A percentile compares a stretch with the other conserved stretches of the same genome.
Evolutionary conservation across 2,329 filamentous ascomycete species (phyloP).

Genomic region (Tolypocladium ovalisporum): DNA sequence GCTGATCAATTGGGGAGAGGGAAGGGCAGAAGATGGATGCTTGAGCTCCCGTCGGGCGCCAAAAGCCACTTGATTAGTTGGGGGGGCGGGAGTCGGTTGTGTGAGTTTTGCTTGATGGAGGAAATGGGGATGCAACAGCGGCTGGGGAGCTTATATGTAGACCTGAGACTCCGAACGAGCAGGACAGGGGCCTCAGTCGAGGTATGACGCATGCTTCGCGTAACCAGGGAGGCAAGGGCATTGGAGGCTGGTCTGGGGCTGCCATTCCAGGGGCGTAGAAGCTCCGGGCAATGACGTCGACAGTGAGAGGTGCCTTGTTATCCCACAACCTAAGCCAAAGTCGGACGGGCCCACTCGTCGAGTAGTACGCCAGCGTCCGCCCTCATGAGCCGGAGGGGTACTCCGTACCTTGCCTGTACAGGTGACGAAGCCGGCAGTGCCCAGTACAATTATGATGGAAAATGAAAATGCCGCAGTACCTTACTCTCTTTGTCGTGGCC

Average conservation of each 20-base stretch:
- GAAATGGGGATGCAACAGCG: not conserved
- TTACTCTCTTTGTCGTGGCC: too few relatives aligned
- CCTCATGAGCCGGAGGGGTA: too few relatives aligned
- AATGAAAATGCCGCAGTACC: too few relatives aligned
- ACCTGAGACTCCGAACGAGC: too few relatives aligned
- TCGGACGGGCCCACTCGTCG: not conserved
- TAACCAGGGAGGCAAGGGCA: not conserved
- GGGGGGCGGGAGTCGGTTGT: not conserved
- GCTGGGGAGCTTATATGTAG: not conserved
- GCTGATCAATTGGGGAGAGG: slow-evolving; percentile 22
- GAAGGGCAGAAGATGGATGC: not conserved
- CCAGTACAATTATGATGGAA: too few relatives aligned
- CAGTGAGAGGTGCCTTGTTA: not conserved
- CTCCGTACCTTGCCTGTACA: too few relatives aligned
- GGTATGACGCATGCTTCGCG: not conserved
- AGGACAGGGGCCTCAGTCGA: not conserved
- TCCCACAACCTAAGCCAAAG: not conserved
- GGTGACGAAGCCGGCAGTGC: too few relatives aligned
- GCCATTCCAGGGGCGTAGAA: not conserved
- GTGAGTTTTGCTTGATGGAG: not conserved
- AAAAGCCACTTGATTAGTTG: not conserved
- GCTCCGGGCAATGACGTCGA: not conserved
- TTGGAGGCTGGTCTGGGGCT: not conserved
- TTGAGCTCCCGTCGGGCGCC: too few relatives aligned
- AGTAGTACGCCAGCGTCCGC: too few relatives aligned